Evolutionary conservation across 2,329 filamentous ascomycete species (phyloP), one percentile per base, ranked within the genome.

Genomic region (Calonectria henricotiae): DNA sequence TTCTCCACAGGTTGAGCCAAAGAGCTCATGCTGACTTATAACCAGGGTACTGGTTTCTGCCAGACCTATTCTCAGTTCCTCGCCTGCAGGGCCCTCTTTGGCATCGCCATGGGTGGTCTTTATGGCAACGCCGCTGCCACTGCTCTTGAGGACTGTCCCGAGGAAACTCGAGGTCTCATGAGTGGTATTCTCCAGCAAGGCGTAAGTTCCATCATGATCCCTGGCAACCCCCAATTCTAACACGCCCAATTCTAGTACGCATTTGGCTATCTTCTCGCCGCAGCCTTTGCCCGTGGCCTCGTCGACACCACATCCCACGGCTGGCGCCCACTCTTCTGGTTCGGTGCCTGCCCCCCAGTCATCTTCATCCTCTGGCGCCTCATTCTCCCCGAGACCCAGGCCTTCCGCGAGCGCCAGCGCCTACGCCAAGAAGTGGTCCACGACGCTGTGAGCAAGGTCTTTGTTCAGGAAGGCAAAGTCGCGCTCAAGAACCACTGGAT

Each of bases 281-380:
- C 88, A 0, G 88, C 89, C 15, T 90, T 93, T 74, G 82, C 89
- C 12, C 85, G 90, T 8, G 94, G 86, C 5, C 87, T 96, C 7
- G 89, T 95, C 61, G 85, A 93, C 80, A 96, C 94, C 1, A 96
- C 94, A 0, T 81, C 90, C 1, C 92, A 97, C 79, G 91, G 88
- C 63, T 98, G 95, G 95, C 87, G 95, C 8, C 94, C 94, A 0
- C 85, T 97, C 0, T 97, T 91, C 85, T 98, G 95, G 94, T 97
- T 97, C 80, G 94, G 92, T 13, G 94, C 94, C 6, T 89, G 91
- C 43, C 93, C 94, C 0, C 95, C 95, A 0, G 87, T 95, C 2
- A 81, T 97, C 37, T 92, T 97, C 82, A 97, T 97, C 78, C 78
- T 90, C 65, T 94, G 93, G 86, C 92, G 95, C 39, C 84, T 96